These are phyloP conservation scores for Hansenula sp. DNA, from an alignment of 1,139 yeast species.

Conservation along the genomic window DNA sequence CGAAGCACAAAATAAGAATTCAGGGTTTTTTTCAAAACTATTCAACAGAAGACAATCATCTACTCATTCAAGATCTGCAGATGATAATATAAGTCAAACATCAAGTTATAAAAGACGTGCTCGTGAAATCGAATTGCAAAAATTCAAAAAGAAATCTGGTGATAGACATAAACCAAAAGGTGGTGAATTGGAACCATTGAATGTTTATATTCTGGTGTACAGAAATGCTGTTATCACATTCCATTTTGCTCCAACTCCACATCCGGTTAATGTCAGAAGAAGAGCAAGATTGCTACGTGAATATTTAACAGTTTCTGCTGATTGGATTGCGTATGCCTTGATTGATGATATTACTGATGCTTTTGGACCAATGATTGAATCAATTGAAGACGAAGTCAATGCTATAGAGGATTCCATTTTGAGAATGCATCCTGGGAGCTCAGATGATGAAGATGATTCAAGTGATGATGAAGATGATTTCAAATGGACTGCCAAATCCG, in stretches of 20 bases:
- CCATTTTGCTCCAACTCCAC: constrained; percentile 94
- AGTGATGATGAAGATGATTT: constrained; percentile 24
- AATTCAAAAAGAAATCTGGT: constrained; percentile 37
- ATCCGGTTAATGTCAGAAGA: constrained; percentile 91
- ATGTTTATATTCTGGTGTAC: constrained; percentile 90
- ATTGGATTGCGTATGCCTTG: constrained; percentile 96
- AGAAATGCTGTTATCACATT: constrained; percentile 88
- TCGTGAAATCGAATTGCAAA: constrained; percentile 28
- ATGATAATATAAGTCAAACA: constrained; percentile 14
- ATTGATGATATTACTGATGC: constrained; percentile 97
- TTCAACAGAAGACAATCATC: constrained; percentile 17
- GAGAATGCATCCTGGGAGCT: constrained; percentile 65
- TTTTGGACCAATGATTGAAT: constrained; percentile 92
- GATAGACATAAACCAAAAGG: constrained; percentile 46
- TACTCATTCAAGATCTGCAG: constrained; percentile 10
- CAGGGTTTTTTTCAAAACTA: constrained; percentile 8
- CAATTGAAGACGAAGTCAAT: constrained; percentile 90
- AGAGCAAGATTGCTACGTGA: constrained; percentile 86
- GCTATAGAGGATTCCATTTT: constrained; percentile 88
- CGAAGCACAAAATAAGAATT: constrained; percentile 7
- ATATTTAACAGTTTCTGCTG: constrained; percentile 85
- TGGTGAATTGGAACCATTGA: constrained; percentile 84
- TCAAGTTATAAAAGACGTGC: constrained; percentile 27
- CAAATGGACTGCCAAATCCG: constrained; percentile 7
- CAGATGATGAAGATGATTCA: constrained; percentile 36